These are phyloP conservation scores for Melaleuca alternifolia DNA, from an alignment of 345 rosid genomes.

Conservation along the genomic window DNA sequence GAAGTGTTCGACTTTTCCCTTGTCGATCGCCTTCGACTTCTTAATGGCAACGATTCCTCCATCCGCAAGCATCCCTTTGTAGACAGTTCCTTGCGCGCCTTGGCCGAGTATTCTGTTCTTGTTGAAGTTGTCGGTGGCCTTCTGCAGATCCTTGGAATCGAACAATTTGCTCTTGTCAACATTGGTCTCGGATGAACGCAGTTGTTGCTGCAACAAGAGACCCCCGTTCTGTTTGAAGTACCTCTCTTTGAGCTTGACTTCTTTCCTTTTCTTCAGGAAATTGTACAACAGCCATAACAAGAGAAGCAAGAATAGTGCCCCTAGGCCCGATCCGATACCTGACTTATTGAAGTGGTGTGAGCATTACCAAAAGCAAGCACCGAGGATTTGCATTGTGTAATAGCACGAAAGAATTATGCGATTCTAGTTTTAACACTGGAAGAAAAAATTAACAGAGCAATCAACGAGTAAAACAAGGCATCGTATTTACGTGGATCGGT, in stretches of 20 bases:
- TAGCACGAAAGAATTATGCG: no score
- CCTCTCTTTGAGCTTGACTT: not conserved
- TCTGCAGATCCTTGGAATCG: not conserved
- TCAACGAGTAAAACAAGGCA: no score
- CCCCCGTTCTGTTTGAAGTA: not conserved
- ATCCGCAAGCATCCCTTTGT: not conserved
- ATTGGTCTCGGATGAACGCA: not conserved
- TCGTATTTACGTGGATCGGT: no score
- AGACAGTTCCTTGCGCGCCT: not conserved
- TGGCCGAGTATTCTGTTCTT: not conserved
- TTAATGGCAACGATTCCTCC: not conserved
- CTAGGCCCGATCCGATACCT: no score
- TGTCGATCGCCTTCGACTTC: not conserved
- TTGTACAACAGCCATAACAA: not conserved
- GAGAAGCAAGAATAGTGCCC: no score
- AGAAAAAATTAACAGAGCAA: no score
- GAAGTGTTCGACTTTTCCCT: not conserved
- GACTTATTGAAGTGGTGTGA: not conserved
- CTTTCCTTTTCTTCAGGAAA: not conserved
- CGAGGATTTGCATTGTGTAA: not conserved
- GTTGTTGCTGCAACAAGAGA: not conserved
- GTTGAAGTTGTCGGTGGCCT: not conserved
- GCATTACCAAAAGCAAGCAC: not conserved
- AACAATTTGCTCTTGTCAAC: not conserved
- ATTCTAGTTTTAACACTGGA: no score